Percentiles rank a stretch among this genome's conserved stretches.
Evolutionary conservation across 2,329 filamentous ascomycete genomes (phyloP).

Genomic region (Leptographium lundbergii): DNA sequence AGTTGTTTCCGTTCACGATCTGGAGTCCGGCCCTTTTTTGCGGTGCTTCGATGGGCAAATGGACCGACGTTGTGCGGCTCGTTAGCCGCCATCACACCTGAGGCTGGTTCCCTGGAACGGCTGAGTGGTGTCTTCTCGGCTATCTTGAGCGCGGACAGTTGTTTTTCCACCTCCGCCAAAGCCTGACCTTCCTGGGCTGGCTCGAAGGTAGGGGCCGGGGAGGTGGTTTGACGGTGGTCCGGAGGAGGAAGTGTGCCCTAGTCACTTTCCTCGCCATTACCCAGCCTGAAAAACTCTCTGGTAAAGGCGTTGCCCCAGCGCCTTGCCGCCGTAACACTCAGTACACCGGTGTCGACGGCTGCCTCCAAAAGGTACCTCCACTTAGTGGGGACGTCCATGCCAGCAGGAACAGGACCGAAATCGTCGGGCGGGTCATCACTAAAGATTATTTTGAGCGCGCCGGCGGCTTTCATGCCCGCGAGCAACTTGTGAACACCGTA

Average conservation of each 20-base stretch:
- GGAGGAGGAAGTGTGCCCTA: background rate
- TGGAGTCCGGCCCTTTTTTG: too few relatives aligned
- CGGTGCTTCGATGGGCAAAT: too few relatives aligned
- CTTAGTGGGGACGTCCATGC: background rate
- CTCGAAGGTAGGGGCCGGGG: too few relatives aligned
- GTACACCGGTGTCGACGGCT: background rate
- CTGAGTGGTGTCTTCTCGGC: too few relatives aligned
- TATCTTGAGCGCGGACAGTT: too few relatives aligned
- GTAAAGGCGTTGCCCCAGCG: background rate
- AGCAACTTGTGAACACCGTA: constrained; percentile 4
- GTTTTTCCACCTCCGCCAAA: too few relatives aligned
- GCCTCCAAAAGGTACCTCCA: constrained; percentile 2
- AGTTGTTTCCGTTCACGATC: too few relatives aligned
- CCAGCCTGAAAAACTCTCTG: background rate
- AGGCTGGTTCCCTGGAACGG: too few relatives aligned
- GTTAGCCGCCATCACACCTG: too few relatives aligned
- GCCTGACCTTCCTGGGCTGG: too few relatives aligned
- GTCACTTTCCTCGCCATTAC: background rate
- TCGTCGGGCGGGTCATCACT: background rate
- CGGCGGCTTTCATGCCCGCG: constrained; percentile 1
- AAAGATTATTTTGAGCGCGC: background rate
- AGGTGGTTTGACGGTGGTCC: too few relatives aligned
- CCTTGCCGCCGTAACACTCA: background rate
- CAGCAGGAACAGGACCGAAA: background rate
- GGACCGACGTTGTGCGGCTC: too few relatives aligned